phyloP scores from a whole-genome alignment of 2,329 filamentous ascomycete species.

The Grosmannia serpens region DNA sequence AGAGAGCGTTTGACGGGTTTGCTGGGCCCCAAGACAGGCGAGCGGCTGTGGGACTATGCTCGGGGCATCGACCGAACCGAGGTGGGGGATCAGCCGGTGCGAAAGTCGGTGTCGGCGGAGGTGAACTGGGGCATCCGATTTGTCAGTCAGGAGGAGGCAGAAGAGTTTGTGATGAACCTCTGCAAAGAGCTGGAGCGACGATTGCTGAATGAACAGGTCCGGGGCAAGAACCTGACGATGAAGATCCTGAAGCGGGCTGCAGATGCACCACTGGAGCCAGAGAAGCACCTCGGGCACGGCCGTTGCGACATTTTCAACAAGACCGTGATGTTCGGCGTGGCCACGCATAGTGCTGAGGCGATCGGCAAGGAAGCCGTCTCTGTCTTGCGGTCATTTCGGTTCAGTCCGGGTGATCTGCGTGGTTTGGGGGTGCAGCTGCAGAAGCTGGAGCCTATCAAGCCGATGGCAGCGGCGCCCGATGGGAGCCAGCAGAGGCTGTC shows the following conservation, averaged over 20 bases:
- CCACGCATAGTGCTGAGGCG: slow-evolving; percentile 61
- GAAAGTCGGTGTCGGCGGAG: slow-evolving; percentile 93
- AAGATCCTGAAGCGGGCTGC: slow-evolving; percentile 85
- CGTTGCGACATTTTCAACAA: slow-evolving; percentile 94
- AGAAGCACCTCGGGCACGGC: slow-evolving; percentile 88
- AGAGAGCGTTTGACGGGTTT: slow-evolving; percentile 63
- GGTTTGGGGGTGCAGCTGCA: slow-evolving; percentile 90
- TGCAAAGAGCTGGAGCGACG: slow-evolving; percentile 76
- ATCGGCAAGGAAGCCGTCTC: slow-evolving; percentile 77
- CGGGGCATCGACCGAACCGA: slow-evolving; percentile 77
- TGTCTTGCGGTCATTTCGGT: slow-evolving; percentile 68
- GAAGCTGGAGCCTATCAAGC: slow-evolving; percentile 64
- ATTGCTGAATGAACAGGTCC: slow-evolving; percentile 71
- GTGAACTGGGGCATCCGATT: slow-evolving; percentile 98
- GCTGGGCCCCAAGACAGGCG: slow-evolving; percentile 85
- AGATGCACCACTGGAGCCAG: slow-evolving; percentile 81
- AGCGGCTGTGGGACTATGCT: slow-evolving; percentile 81
- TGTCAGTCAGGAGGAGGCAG: slow-evolving; percentile 79
- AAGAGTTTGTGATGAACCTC: slow-evolving; percentile 78
- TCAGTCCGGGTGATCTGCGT: slow-evolving; percentile 85
- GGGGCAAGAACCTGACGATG: slow-evolving; percentile 78
- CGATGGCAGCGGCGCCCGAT: slow-evolving; percentile 39
- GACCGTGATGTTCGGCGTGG: slow-evolving; percentile 68
- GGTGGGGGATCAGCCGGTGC: slow-evolving; percentile 71
- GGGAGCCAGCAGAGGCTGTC: slow-evolving; percentile 70